Conservation (phyloP, 192 early-diverging fungal species). For the Gryganskiella cystojenkinii region DNA sequence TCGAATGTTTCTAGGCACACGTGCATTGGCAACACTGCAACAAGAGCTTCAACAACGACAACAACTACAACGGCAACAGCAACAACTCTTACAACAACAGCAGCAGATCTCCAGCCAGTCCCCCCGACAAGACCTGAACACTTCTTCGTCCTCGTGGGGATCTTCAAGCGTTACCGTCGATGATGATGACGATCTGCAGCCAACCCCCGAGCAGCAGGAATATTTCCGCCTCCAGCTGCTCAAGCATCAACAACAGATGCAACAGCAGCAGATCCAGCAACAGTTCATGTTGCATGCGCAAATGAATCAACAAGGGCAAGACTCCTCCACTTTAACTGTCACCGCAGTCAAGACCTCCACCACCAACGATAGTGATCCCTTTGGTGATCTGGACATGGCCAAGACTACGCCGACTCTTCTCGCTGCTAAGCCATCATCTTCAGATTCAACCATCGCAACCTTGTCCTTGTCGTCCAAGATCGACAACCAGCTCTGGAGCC, state of each 20-base stretch:
- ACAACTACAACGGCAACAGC: constrained; percentile 9
- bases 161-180: constrained; percentile 8
- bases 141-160: constrained; percentile 9
- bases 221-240: constrained; percentile 49
- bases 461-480: not conserved
- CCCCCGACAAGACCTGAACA: not conserved
- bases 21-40: not conserved
- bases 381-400: constrained; percentile 27
- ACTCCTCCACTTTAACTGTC: constrained; percentile 6
- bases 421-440: not conserved
- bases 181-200: constrained; percentile 41
- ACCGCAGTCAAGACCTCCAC: constrained; percentile 6
- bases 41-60: constrained; percentile 22
- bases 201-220: constrained; percentile 49
- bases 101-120: not conserved
- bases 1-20: not conserved
- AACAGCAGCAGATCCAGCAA: constrained; percentile 39
- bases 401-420: constrained; percentile 7
- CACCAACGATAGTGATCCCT: constrained; percentile 33
- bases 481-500: constrained; percentile 3
- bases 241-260: constrained; percentile 46
- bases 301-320: constrained; percentile 26
- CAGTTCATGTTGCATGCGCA: constrained; percentile 35
- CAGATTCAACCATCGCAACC: not conserved
- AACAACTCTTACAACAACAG: not conserved